Evolutionary conservation across 495 filamentous ascomycete species (phyloP).

Genomic region (Aspergillus wentii): DNA sequence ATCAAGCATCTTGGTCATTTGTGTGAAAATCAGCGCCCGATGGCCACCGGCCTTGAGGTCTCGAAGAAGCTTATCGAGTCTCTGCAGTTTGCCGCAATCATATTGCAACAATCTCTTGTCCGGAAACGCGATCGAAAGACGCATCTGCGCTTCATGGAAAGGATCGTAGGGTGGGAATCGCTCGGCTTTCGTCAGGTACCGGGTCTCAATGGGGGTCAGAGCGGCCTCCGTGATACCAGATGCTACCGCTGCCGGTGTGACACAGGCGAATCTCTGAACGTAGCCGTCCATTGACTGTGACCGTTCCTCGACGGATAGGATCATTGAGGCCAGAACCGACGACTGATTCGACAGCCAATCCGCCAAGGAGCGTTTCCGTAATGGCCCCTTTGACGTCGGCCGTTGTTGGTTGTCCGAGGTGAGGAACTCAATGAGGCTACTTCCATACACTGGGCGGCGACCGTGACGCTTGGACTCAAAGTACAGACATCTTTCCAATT

Average conservation of each 20-base stretch:
- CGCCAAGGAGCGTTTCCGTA: constrained; percentile 43
- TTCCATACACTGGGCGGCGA: constrained; percentile 75
- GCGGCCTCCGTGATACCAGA: constrained; percentile 66
- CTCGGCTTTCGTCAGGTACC: constrained; percentile 44
- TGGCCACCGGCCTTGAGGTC: constrained; percentile 86
- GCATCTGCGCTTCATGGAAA: constrained; percentile 91
- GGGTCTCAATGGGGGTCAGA: constrained; percentile 59
- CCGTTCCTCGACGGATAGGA: constrained; percentile 68
- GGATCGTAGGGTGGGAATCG: constrained; percentile 65
- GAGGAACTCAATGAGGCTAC: constrained; percentile 64
- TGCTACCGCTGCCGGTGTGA: constrained; percentile 83
- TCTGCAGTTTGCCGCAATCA: constrained; percentile 95
- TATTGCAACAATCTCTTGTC: constrained; percentile 94
- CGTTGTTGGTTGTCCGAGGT: constrained; percentile 53
- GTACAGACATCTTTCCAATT: constrained; percentile 74
- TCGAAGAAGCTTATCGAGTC: constrained; percentile 80
- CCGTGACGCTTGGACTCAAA: constrained; percentile 78
- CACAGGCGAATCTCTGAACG: constrained; percentile 84
- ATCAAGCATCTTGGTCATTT: constrained; percentile 98
- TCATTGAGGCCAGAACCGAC: constrained; percentile 62
- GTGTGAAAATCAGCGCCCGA: constrained; percentile 94
- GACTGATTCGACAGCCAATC: constrained; percentile 74
- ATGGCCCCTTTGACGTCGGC: constrained; percentile 32
- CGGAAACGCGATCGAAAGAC: constrained; percentile 91
- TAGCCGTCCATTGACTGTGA: constrained; percentile 63